These are phyloP conservation scores for Beta lomatogona DNA, from an alignment of 179 eudicot genomes.

Conservation along the genomic window DNA sequence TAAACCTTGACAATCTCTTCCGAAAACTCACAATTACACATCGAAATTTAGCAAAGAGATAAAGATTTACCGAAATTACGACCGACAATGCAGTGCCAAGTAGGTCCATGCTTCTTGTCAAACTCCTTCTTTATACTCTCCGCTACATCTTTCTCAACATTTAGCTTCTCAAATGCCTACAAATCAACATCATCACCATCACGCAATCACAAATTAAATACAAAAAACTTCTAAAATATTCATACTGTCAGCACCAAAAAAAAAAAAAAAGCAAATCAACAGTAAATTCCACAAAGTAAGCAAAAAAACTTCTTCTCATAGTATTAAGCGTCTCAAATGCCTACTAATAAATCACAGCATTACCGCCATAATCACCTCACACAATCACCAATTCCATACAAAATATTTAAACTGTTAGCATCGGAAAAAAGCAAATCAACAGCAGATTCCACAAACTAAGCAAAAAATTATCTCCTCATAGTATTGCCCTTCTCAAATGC, in stretches of 20 bases:
- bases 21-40: background rate
- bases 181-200: slow-evolving; percentile 6
- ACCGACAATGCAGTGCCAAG: slow-evolving; percentile 98
- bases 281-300: background rate
- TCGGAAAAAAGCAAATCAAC: slow-evolving; percentile 1
- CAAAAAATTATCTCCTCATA: slow-evolving; percentile 1
- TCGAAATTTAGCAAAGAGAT: background rate
- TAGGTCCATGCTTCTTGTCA: slow-evolving; percentile 84
- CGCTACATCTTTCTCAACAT: slow-evolving; percentile 97
- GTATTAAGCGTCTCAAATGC: slow-evolving; percentile 70
- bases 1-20: background rate
- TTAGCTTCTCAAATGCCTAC: slow-evolving; percentile 79
- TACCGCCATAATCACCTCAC: background rate
- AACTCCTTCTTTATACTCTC: slow-evolving; percentile 92
- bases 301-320: background rate
- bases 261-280: slow-evolving; percentile 5
- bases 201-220: background rate
- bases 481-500: slow-evolving; percentile 70
- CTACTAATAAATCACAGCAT: slow-evolving; percentile 28
- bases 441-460: background rate
- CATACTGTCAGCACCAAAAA: background rate
- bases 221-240: background rate
- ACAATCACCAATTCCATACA: background rate
- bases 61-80: slow-evolving; percentile 80
- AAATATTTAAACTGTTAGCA: background rate